A percentile compares a stretch with the other conserved stretches of the same genome.
These are phyloP conservation scores for Cyclotella choctawhatcheeana DNA, from an alignment of 108 stramenopile species.

Conservation along the genomic window DNA sequence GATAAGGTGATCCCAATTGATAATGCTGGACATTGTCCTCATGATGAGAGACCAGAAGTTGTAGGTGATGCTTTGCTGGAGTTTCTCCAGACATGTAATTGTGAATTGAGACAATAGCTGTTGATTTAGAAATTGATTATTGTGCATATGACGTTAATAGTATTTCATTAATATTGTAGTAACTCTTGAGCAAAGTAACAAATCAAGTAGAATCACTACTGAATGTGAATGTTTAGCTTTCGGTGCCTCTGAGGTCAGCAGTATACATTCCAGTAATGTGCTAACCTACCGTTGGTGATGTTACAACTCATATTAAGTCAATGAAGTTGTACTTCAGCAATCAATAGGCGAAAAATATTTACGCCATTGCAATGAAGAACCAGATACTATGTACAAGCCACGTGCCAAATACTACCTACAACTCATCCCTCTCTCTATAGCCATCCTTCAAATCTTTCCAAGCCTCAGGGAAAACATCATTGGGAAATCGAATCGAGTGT, in stretches of 20 bases:
- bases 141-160: neutral
- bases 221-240: no score
- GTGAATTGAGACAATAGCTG: neutral
- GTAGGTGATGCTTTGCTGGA: conserved; percentile 5
- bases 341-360: no score
- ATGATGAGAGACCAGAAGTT: conserved; percentile 47
- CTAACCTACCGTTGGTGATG: no score
- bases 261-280: no score
- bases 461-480: conserved; percentile 62
- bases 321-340: no score
- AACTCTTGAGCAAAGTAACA: no score
- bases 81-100: conserved; percentile 11
- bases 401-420: conserved; percentile 3
- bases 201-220: no score
- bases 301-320: no score
- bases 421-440: conserved; percentile 27
- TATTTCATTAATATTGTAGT: neutral
- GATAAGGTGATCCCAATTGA: conserved; percentile 51
- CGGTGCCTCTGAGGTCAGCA: no score
- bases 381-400: no score
- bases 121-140: no score
- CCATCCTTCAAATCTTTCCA: conserved; percentile 56
- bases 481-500: conserved; percentile 71
- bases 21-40: conserved; percentile 65
- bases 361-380: no score